These are phyloP conservation scores for Plectranthus barbatus DNA, from an alignment of 257 asterid species.

Conservation along the genomic window DNA sequence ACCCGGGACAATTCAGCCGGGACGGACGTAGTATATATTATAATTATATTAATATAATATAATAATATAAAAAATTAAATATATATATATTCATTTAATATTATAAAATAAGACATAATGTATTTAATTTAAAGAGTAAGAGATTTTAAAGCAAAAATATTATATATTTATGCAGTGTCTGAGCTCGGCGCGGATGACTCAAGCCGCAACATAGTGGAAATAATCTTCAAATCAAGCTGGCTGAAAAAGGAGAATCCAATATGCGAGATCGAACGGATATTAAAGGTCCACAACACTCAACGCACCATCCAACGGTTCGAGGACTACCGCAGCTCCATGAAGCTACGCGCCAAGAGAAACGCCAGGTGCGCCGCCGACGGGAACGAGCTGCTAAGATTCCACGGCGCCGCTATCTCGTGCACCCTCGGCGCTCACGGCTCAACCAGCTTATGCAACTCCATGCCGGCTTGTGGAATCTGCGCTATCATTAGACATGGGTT, in stretches of 20 bases:
- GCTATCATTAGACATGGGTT: slow-evolving; percentile 73
- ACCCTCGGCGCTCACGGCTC: slow-evolving; percentile 68
- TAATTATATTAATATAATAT: too few species aligned
- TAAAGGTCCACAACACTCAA: slow-evolving; percentile 77
- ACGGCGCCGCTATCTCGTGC: slow-evolving; percentile 67
- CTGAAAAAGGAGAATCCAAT: slow-evolving; percentile 63
- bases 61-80: too few species aligned
- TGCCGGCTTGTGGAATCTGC: slow-evolving; percentile 76
- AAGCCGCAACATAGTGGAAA: slow-evolving; percentile 89
- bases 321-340: slow-evolving; percentile 70
- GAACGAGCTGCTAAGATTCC: slow-evolving; percentile 83
- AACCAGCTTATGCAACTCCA: slow-evolving; percentile 60
- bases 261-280: slow-evolving; percentile 78
- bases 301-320: slow-evolving; percentile 97
- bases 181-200: slow-evolving; percentile 82
- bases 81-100: too few species aligned
- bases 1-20: too few species aligned
- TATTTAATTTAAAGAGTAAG: too few species aligned
- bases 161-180: slow-evolving; percentile 32
- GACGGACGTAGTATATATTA: too few species aligned
- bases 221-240: slow-evolving; percentile 97
- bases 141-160: too few species aligned
- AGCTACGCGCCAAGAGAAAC: slow-evolving; percentile 59
- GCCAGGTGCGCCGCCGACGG: slow-evolving; percentile 98
- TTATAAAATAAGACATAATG: too few species aligned